Conservation (phyloP, 2,329 filamentous ascomycete genomes). For the Diaporthe amygdali region DNA sequence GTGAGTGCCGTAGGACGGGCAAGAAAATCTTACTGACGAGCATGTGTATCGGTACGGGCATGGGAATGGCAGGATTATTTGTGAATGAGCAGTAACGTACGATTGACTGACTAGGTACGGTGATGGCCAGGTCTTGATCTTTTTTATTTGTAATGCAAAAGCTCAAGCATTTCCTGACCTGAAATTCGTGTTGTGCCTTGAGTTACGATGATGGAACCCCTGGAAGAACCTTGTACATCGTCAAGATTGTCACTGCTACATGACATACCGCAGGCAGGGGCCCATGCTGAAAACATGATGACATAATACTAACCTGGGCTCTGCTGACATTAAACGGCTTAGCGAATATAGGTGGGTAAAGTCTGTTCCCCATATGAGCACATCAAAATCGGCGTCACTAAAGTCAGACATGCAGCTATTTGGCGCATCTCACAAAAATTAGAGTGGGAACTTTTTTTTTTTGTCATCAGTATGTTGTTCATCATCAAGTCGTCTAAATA, state of each 20-base stretch:
- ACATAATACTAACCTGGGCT: too few species aligned
- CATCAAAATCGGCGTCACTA: too few species aligned
- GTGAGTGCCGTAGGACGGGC: slow-evolving; percentile 81
- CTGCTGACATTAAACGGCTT: too few species aligned
- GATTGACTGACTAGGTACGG: neutral
- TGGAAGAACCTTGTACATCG: too few species aligned
- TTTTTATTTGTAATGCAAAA: neutral
- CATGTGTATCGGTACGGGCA: slow-evolving; percentile 81
- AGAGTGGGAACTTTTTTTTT: neutral
- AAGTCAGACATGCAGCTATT: too few species aligned
- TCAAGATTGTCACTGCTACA: too few species aligned
- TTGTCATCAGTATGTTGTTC: slow-evolving; percentile 11
- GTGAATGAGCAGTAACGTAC: slow-evolving; percentile 59
- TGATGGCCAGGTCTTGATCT: neutral
- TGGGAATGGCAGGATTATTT: slow-evolving; percentile 72
- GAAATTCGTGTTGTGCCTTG: neutral
- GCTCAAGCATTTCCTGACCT: neutral
- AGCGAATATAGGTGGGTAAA: too few species aligned
- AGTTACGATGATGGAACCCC: too few species aligned
- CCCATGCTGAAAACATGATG: too few species aligned
- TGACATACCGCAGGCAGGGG: too few species aligned
- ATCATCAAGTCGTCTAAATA: slow-evolving; percentile 17
- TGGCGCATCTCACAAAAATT: too few species aligned
- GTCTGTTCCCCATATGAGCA: too few species aligned
- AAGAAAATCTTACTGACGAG: slow-evolving; percentile 92